These are phyloP conservation scores for Gastrolobium bilobum DNA, from an alignment of 306 rosid genomes.

Conservation along the genomic window DNA sequence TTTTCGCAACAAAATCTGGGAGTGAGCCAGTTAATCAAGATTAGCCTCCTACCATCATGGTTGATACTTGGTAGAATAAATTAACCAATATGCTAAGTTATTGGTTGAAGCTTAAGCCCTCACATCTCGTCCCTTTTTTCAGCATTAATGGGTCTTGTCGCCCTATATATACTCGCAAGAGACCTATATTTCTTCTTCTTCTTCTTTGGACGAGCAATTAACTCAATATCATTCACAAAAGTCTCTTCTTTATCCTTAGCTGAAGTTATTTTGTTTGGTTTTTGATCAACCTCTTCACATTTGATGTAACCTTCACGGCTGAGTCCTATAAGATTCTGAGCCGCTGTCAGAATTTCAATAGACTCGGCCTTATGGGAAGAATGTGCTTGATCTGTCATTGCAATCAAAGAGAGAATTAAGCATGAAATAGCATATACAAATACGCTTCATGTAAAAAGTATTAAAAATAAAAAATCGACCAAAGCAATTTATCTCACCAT, in stretches of 20 bases:
- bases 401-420: not conserved
- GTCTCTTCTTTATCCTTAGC: constrained; percentile 42
- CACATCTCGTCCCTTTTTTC: not conserved
- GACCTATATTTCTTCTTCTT: constrained; percentile 57
- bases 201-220: constrained; percentile 42
- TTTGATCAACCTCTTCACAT: constrained; percentile 41
- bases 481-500: no score
- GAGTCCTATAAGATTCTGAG: constrained; percentile 57
- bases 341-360: constrained; percentile 50
- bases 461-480: no score
- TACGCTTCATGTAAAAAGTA: no score
- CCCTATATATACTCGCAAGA: constrained; percentile 55
- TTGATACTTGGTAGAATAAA: not conserved
- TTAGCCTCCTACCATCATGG: no score
- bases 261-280: constrained; percentile 15
- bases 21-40: not conserved
- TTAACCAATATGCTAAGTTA: not conserved
- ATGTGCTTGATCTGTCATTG: constrained; percentile 16
- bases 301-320: constrained; percentile 34
- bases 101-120: not conserved
- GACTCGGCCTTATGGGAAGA: constrained; percentile 15
- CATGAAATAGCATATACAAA: no score
- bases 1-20: not conserved
- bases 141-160: constrained; percentile 48
- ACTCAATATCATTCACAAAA: constrained; percentile 48